These are phyloP conservation scores for Exidia glandulosa DNA, from an alignment of 768 basidiomycete species.

Conservation along the genomic window DNA sequence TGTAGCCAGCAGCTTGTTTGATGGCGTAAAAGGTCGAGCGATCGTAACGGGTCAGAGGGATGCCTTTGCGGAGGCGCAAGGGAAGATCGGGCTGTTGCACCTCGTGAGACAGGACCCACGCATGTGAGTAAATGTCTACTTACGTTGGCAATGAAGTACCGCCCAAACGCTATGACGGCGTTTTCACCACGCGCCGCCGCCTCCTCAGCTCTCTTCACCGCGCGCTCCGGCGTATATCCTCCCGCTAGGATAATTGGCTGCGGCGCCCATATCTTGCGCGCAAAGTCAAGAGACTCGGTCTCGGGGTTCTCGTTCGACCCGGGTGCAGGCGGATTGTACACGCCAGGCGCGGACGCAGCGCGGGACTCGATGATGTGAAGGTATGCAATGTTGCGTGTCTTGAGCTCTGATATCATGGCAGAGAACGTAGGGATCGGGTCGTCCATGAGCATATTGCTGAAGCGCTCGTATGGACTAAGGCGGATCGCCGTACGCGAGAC, in stretches of 20 bases:
- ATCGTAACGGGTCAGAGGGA: background rate
- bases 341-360: background rate
- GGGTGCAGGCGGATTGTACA: background rate
- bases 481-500: slow-evolving; percentile 24
- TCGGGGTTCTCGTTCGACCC: background rate
- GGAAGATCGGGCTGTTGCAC: background rate
- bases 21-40: background rate
- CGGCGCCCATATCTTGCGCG: background rate
- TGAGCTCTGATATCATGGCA: background rate
- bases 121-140: background rate
- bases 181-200: slow-evolving; percentile 1
- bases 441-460: background rate
- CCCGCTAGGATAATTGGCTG: background rate
- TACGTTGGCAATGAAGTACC: slow-evolving; percentile 4
- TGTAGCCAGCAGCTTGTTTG: background rate
- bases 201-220: background rate
- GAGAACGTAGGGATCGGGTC: slow-evolving; percentile 3
- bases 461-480: slow-evolving; percentile 13
- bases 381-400: slow-evolving; percentile 16
- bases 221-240: background rate
- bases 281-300: background rate
- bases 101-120: background rate
- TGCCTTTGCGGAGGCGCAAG: background rate
- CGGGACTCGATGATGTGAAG: slow-evolving; percentile 15
- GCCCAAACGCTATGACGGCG: slow-evolving; percentile 2